Evolutionary conservation across 345 rosid genomes (phyloP), one percentile per base, ranked within the genome.

Genomic region (Populus tremula): DNA sequence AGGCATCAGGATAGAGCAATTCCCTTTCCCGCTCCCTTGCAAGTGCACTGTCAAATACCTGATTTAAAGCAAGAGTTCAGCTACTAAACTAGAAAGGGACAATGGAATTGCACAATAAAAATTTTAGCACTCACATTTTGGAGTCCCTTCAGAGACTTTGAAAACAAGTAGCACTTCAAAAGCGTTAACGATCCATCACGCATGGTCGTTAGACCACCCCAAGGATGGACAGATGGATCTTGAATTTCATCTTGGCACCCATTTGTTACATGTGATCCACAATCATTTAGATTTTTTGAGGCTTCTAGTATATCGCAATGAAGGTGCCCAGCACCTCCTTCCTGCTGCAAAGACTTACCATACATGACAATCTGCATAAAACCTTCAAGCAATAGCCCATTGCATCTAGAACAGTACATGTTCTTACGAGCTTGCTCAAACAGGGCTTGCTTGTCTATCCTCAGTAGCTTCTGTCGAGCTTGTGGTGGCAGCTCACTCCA

Each of bases 381-480:
- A 43, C 90, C 94, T 81, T 96, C 97, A 0, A 91, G 97, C 39
- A 96, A 87, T 61, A 96, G 85, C n/a, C 99, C 97, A 76, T 90
- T 89, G 84, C 99, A 96, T 85, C 97, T 88, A 25, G 99, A 96
- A 71, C 99, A 96, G 69, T 90, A 96, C 98, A 93, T 91, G 85
- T 91, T 90, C 88, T 92, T 96, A 36, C 98, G 96, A 83, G 97
- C 98, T 86, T 92, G 97, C 90, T 93, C 97, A 80, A 93, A 88
- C 41, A 96, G 81, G 59, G 90, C 82, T 78, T 93, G 99, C 82
- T 94, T 96, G 77, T 96, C 97, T 77, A 93, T 86, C 88, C 87
- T 85, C 62, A 96, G 85, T n/a, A 96, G 94, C 83, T 89, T 87
- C 73, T 84, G 88, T 65, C 95, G 87, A 43, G 88, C 88, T 82